These are phyloP conservation scores for Ceratocystis cubensis DNA, from an alignment of 2,329 filamentous ascomycete species.

Conservation along the genomic window DNA sequence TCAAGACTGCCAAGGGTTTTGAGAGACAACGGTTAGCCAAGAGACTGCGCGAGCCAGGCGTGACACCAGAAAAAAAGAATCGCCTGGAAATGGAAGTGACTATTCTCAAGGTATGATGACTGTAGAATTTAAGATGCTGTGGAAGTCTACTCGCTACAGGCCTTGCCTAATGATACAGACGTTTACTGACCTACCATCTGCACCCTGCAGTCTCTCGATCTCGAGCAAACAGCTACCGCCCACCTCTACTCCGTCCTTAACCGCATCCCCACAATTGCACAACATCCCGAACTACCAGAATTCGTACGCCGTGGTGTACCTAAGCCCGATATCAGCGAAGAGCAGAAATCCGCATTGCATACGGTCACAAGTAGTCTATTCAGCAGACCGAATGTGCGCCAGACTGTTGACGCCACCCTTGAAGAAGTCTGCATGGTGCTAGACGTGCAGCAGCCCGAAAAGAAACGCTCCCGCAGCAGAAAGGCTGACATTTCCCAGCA, in stretches of 20 bases:
- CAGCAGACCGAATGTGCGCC: slow-evolving; percentile 39
- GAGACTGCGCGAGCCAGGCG: slow-evolving; percentile 38
- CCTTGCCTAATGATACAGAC: background rate
- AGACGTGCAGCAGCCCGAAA: slow-evolving; percentile 37
- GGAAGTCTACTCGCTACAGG: background rate
- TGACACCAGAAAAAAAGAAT: slow-evolving; percentile 38
- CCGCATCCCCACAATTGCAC: slow-evolving; percentile 41
- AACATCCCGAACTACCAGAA: slow-evolving; percentile 38
- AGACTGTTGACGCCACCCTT: slow-evolving; percentile 38
- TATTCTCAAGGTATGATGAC: slow-evolving; percentile 38
- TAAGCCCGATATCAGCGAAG: slow-evolving; percentile 40
- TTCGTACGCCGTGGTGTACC: slow-evolving; percentile 36
- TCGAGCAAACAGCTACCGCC: slow-evolving; percentile 44
- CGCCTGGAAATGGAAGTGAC: slow-evolving; percentile 50
- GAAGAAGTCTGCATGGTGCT: slow-evolving; percentile 38
- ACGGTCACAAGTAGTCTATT: slow-evolving; percentile 49
- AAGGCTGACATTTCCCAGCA: slow-evolving; percentile 23
- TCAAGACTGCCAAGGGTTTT: slow-evolving; percentile 62
- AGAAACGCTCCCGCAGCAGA: slow-evolving; percentile 28
- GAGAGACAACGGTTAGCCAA: slow-evolving; percentile 66
- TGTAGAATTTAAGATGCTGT: too few species aligned
- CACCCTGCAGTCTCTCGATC: slow-evolving; percentile 39
- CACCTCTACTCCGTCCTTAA: slow-evolving; percentile 44
- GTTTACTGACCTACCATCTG: slow-evolving; percentile 17
- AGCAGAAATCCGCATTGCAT: slow-evolving; percentile 40